A percentile compares a stretch with the other conserved stretches of the same genome.
These are phyloP conservation scores for Colletotrichum sp. DNA, from an alignment of 2,329 filamentous ascomycete genomes.

Conservation along the genomic window DNA sequence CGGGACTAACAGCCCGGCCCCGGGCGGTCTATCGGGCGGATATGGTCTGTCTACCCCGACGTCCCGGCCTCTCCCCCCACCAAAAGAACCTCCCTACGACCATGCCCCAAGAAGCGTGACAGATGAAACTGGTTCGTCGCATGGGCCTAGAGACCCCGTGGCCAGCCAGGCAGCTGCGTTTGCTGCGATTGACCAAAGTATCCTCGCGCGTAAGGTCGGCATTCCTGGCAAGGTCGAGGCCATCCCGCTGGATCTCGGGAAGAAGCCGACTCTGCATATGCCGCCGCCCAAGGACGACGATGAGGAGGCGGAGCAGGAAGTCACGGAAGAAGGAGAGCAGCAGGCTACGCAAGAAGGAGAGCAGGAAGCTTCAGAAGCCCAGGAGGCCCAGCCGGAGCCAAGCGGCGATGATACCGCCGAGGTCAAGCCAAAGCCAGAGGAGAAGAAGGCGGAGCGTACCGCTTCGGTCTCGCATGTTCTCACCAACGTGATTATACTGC, in stretches of 20 bases:
- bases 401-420: slow-evolving; percentile 23
- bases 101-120: slow-evolving; percentile 34
- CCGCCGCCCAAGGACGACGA: slow-evolving; percentile 24
- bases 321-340: slow-evolving; percentile 22
- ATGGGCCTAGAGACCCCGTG: slow-evolving; percentile 30
- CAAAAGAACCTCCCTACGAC: slow-evolving; percentile 48
- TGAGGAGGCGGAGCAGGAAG: slow-evolving; percentile 30
- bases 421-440: slow-evolving; percentile 26
- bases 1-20: slow-evolving; percentile 35
- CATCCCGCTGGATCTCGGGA: slow-evolving; percentile 52
- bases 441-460: slow-evolving; percentile 36
- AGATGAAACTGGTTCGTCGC: slow-evolving; percentile 20
- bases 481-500: slow-evolving; percentile 79
- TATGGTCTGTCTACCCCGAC: slow-evolving; percentile 35
- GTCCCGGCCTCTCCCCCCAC: slow-evolving; percentile 39
- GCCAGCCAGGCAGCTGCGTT: slow-evolving; percentile 63
- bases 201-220: slow-evolving; percentile 59
- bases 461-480: slow-evolving; percentile 79
- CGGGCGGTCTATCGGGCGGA: slow-evolving; percentile 28
- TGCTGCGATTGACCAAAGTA: slow-evolving; percentile 67
- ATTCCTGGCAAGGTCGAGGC: slow-evolving; percentile 49
- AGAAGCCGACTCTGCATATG: slow-evolving; percentile 23
- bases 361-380: slow-evolving; percentile 11
- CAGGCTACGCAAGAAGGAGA: slow-evolving; percentile 22
- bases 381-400: slow-evolving; percentile 20